Base-by-base conservation (phyloP, 1,284 basidiomycete genomes). In the Cutaneotrichosporon sp. region DNA sequence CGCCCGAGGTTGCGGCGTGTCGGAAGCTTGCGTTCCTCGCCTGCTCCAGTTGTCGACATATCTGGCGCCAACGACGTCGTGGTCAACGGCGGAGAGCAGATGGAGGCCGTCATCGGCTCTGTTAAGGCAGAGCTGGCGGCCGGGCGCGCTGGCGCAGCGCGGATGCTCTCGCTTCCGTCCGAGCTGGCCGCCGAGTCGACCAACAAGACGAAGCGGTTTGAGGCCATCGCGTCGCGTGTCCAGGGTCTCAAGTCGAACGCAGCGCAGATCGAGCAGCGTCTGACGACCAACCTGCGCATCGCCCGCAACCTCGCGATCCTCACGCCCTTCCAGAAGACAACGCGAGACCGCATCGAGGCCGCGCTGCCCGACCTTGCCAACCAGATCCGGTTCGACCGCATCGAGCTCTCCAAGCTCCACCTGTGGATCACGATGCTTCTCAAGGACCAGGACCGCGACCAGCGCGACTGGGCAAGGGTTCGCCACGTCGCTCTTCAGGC, bases 281-380 rank as follows among this genome's bases (percentile, higher is more conserved):
- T 97, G n/a, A 85, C 89, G 52, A 79, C 84, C 14, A 85, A 89
- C 67, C 80, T 94, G 72, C 86, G 89, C 27, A 80, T 89, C 43
- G 86, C 89, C 20, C 87, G 89, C 46, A 95, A 94, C 71, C 83
- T 97, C n/a, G 88, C 87, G 2, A 85, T 90, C 54, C 82, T 97
- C 52, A 89, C 91, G 9, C 92, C 95, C 2, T 95, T 97, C 77
- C 90, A 89, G 72, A 86, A 86, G 56, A 82, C 87, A 6, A 94
- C 92, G 2, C 86, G 92, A 50, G 90, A 91, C 64, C 84, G 88
- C 50, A 83, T 97, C 36, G 81, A 86, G 27, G 69, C 80, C 29
- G 82, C 87, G 5, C 81, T 93, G 18, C 86, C 88, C 65, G 81
- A 80, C n/a, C 81, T 89, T 4, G 85, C 89, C 9, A 86, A 84